Percentiles rank a stretch among this genome's conserved stretches.
Evolutionary conservation across 192 early-diverging fungal species (phyloP).

Genomic region (Bifiguratus adelaidae): DNA sequence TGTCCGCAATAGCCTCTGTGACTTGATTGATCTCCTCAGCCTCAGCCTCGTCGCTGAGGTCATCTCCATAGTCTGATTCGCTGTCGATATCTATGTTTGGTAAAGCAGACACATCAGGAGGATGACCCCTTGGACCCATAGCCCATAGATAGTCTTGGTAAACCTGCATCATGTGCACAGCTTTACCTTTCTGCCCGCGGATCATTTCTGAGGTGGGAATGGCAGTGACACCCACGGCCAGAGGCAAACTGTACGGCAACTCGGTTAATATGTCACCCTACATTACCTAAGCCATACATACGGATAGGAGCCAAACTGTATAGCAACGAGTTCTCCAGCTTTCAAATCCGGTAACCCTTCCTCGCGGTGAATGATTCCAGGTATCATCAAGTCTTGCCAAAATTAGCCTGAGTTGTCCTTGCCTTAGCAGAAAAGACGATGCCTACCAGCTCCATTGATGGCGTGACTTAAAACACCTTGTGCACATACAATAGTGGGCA

Average conservation of each 20-base stretch:
- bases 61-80: constrained; percentile 12
- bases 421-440: not conserved
- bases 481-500: constrained; percentile 59
- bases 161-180: constrained; percentile 64
- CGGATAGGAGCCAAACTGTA: constrained; percentile 38
- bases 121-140: constrained; percentile 51
- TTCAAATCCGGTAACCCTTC: constrained; percentile 33
- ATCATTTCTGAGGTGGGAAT: constrained; percentile 36
- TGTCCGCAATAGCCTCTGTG: not conserved
- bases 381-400: constrained; percentile 59
- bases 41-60: not conserved
- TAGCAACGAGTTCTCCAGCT: constrained; percentile 39
- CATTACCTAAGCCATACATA: constrained; percentile 7
- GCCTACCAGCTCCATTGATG: constrained; percentile 55
- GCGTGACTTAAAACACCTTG: constrained; percentile 58
- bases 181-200: constrained; percentile 65
- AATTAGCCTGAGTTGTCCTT: not conserved
- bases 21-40: not conserved
- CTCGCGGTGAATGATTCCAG: constrained; percentile 44
- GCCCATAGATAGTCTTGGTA: constrained; percentile 74
- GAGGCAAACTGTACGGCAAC: constrained; percentile 15
- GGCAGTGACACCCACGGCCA: constrained; percentile 60
- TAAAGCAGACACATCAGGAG: constrained; percentile 30
- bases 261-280: not conserved
- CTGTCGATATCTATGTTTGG: constrained; percentile 12